Evolutionary conservation across 805 yeast species (phyloP).

Genomic region (Hanseniaspora lindneri): DNA sequence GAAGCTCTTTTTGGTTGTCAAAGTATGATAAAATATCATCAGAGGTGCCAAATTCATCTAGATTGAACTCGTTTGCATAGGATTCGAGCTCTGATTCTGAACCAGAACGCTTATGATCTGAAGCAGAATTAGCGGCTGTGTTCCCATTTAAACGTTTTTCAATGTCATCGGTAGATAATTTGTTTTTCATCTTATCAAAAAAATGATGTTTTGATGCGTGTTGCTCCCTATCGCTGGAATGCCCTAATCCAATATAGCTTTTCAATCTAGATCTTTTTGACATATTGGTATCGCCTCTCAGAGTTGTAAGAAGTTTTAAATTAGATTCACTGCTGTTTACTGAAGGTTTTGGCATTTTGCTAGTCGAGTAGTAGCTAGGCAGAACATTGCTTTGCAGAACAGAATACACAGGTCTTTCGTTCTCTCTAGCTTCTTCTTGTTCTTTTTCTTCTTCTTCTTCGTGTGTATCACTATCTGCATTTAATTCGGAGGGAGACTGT

Average conservation of each 20-base stretch:
- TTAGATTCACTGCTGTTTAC: neutral
- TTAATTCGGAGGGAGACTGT: neutral
- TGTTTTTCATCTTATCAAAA: neutral
- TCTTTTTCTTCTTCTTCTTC: neutral
- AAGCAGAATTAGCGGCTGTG: neutral
- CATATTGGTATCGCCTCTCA: neutral
- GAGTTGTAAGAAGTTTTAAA: neutral
- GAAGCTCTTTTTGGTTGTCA: neutral
- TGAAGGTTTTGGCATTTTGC: no score
- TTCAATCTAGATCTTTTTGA: neutral
- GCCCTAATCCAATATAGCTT: neutral
- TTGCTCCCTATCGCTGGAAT: neutral
- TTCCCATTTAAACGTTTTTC: neutral
- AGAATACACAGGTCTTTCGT: neutral
- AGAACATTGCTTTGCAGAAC: slow-evolving; percentile 3
- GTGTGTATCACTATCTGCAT: neutral
- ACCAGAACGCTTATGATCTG: no score
- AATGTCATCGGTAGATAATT: neutral
- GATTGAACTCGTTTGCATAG: no score
- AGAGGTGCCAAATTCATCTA: no score
- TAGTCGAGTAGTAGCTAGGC: slow-evolving; percentile 11
- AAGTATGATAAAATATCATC: neutral
- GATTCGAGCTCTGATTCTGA: no score
- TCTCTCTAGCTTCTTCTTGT: neutral
- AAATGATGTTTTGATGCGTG: neutral